Percentiles rank a stretch among this genome's conserved stretches.
Conservation (phyloP, 1,284 basidiomycete genomes). For the Anthracocystis panici-leucophaei region DNA sequence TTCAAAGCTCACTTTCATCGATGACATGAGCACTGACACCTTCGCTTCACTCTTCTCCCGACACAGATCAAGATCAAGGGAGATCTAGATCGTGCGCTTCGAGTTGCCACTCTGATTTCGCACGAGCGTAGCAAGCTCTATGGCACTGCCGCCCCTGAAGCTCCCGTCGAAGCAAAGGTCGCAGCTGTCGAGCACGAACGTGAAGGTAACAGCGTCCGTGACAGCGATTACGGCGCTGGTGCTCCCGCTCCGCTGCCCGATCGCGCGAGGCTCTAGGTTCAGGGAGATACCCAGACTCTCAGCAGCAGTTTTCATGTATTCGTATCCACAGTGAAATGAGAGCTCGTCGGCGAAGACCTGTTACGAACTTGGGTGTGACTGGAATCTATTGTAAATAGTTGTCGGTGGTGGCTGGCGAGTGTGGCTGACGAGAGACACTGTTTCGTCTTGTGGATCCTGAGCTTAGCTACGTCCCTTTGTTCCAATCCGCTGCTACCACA, state of each 20-base stretch:
- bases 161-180: slow-evolving; percentile 15
- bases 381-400: too few species aligned
- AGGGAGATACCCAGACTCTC: background rate
- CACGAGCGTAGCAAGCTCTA: slow-evolving; percentile 65
- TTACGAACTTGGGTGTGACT: too few species aligned
- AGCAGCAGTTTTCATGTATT: too few species aligned
- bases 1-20: too few species aligned
- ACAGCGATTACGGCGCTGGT: slow-evolving; percentile 52
- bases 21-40: background rate
- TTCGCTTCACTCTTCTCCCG: background rate
- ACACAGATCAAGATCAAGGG: slow-evolving; percentile 61
- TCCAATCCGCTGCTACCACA: too few species aligned
- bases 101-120: slow-evolving; percentile 53
- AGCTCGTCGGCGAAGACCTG: too few species aligned
- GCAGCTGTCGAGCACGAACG: slow-evolving; percentile 29
- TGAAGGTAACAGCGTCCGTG: slow-evolving; percentile 27
- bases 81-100: slow-evolving; percentile 59
- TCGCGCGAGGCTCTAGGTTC: slow-evolving; percentile 38
- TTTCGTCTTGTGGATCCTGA: too few species aligned
- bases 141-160: slow-evolving; percentile 33
- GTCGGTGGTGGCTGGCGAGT: too few species aligned
- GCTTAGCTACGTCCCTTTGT: too few species aligned
- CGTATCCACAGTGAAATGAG: background rate
- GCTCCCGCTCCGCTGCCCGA: slow-evolving; percentile 52
- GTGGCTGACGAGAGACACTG: too few species aligned